Evolutionary conservation across 148 eudicot species (phyloP).

Genomic region (Oxyria digyna): DNA sequence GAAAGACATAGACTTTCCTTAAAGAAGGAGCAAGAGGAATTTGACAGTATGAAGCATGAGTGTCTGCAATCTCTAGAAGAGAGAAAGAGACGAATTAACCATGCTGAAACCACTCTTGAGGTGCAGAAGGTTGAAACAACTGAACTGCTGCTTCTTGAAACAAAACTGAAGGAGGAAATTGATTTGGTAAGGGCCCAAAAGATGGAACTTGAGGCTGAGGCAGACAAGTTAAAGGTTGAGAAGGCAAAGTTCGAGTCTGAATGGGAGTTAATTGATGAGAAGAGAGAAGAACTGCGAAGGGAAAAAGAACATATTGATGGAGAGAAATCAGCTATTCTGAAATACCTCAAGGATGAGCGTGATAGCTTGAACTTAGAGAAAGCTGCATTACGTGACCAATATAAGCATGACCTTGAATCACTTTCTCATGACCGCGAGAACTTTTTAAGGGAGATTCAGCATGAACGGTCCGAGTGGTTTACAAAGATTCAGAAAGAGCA

Average conservation of each 20-base stretch:
- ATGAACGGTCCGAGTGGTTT: slow-evolving; percentile 71
- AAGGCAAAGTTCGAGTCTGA: slow-evolving; percentile 84
- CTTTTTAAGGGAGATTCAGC: slow-evolving; percentile 56
- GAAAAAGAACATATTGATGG: slow-evolving; percentile 64
- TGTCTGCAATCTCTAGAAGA: slow-evolving; percentile 40
- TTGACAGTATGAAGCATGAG: slow-evolving; percentile 25
- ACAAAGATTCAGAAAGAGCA: slow-evolving; percentile 77
- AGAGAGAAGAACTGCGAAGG: slow-evolving; percentile 55
- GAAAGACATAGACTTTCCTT: slow-evolving; percentile 30
- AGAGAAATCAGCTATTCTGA: slow-evolving; percentile 44
- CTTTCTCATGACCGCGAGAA: slow-evolving; percentile 64
- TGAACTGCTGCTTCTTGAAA: slow-evolving; percentile 56
- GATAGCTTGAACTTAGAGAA: slow-evolving; percentile 67
- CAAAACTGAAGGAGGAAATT: slow-evolving; percentile 77
- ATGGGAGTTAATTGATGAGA: slow-evolving; percentile 85
- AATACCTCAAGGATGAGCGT: slow-evolving; percentile 64
- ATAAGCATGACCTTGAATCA: slow-evolving; percentile 48
- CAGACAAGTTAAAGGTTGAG: slow-evolving; percentile 59
- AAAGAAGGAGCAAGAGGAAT: slow-evolving; percentile 47
- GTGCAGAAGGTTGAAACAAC: slow-evolving; percentile 64
- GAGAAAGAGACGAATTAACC: slow-evolving; percentile 34
- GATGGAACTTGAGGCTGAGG: slow-evolving; percentile 61
- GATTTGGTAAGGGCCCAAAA: slow-evolving; percentile 70
- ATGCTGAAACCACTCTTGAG: slow-evolving; percentile 51
- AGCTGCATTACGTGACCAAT: slow-evolving; percentile 54